These are phyloP conservation scores for Coemansia pectinata DNA, from an alignment of 192 early-diverging fungal species.

Conservation along the genomic window DNA sequence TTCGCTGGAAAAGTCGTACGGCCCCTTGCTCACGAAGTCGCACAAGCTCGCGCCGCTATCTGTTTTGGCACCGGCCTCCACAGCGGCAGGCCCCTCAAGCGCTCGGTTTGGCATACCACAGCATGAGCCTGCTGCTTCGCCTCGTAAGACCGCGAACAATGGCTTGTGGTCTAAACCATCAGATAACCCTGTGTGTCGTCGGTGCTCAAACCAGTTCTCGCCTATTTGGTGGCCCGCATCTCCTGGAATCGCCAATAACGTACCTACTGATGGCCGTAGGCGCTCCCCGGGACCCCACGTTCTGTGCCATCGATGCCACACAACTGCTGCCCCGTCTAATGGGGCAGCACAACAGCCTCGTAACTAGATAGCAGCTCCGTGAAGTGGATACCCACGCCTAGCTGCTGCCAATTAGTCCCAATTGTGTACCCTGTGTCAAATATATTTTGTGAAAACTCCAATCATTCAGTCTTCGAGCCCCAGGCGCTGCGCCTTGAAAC, in stretches of 20 bases:
- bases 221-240: slow-evolving; percentile 50
- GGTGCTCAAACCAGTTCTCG: slow-evolving; percentile 30
- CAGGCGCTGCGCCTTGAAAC: slow-evolving; percentile 52
- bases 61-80: too few species aligned
- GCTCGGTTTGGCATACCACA: neutral
- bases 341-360: neutral
- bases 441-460: too few species aligned
- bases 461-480: slow-evolving; percentile 20
- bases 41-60: neutral
- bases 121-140: neutral
- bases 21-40: neutral
- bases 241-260: neutral
- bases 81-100: neutral
- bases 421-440: too few species aligned
- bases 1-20: neutral
- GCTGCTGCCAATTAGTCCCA: neutral
- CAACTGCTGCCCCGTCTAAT: neutral
- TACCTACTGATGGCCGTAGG: neutral
- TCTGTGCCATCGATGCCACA: slow-evolving; percentile 48
- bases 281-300: slow-evolving; percentile 8
- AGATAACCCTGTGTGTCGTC: slow-evolving; percentile 27
- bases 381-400: neutral
- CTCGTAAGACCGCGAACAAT: neutral
- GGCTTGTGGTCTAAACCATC: slow-evolving; percentile 20
- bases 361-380: neutral